phyloP scores from a whole-genome alignment of 306 rosid genomes.

The Malus asiatica region DNA sequence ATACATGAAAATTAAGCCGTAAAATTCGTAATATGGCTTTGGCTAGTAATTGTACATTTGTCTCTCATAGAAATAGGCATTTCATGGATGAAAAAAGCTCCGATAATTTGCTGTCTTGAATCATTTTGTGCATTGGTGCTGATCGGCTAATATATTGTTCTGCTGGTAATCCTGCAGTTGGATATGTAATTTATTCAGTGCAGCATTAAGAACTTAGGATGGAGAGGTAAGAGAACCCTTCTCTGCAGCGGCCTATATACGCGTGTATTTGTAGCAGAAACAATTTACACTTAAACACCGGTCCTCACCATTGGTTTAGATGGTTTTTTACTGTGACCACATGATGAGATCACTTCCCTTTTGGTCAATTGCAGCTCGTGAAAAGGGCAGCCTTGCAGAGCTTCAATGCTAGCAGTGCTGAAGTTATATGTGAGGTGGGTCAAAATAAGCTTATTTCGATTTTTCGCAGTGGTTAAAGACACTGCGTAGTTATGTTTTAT shows the following conservation, averaged over 20 bases:
- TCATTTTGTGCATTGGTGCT: constrained; percentile 12
- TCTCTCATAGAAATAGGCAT: not conserved
- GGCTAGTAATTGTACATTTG: not conserved
- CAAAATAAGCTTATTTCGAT: not conserved
- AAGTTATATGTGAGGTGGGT: constrained; percentile 79
- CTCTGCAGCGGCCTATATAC: too few species aligned
- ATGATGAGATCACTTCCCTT: not conserved
- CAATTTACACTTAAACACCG: not conserved
- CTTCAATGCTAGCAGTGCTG: constrained; percentile 71
- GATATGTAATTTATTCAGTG: constrained; percentile 70
- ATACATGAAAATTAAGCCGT: too few species aligned
- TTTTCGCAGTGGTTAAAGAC: not conserved
- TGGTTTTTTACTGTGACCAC: not conserved
- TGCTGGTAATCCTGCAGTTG: constrained; percentile 56
- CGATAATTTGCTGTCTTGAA: not conserved
- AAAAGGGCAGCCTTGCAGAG: constrained; percentile 63
- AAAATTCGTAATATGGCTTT: not conserved
- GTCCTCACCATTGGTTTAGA: not conserved
- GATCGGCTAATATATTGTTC: constrained; percentile 16
- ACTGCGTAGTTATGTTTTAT: not conserved
- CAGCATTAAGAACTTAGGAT: constrained; percentile 44
- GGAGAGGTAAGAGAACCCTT: too few species aligned
- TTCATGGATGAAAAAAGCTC: not conserved
- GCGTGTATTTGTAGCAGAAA: too few species aligned
- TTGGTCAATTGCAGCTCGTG: constrained; percentile 62